Percentiles rank a stretch among this genome's conserved stretches.
Evolutionary conservation across 495 filamentous ascomycete genomes (phyloP).

Genomic region (Penicillium canariense): DNA sequence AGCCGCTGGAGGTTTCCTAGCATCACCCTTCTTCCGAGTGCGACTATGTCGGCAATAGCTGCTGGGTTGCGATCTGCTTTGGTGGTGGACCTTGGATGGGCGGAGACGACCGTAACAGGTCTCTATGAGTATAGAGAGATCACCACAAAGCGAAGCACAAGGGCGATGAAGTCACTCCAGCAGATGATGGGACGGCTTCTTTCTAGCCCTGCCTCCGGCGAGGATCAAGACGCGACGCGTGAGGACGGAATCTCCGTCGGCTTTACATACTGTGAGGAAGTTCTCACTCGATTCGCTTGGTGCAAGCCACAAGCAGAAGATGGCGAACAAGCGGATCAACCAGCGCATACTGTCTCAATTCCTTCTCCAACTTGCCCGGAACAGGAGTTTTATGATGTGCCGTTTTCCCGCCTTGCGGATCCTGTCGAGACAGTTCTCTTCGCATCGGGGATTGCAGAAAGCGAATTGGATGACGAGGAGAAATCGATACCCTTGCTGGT

Average conservation of each 20-base stretch:
- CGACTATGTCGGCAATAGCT: constrained; percentile 67
- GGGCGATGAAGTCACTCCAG: constrained; percentile 68
- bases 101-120: constrained; percentile 75
- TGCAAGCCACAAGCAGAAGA: constrained; percentile 48
- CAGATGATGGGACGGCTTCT: constrained; percentile 69
- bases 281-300: constrained; percentile 72
- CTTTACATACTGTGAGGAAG: constrained; percentile 78
- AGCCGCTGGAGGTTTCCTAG: constrained; percentile 73
- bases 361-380: constrained; percentile 44
- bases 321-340: neutral
- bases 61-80: constrained; percentile 79
- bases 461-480: constrained; percentile 81
- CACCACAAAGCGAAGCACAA: constrained; percentile 58
- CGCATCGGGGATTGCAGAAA: constrained; percentile 45
- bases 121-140: constrained; percentile 90
- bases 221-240: constrained; percentile 7
- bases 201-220: constrained; percentile 29
- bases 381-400: constrained; percentile 47
- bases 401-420: constrained; percentile 65
- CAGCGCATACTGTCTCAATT: constrained; percentile 32
- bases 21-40: constrained; percentile 75
- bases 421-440: constrained; percentile 79
- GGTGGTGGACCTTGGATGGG: constrained; percentile 89
- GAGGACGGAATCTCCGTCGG: constrained; percentile 43
- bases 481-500: constrained; percentile 69